Percentiles rank a stretch among this genome's conserved stretches.
Evolutionary conservation across 495 filamentous ascomycete species (phyloP).

Genomic region (Lophium mytilinum): DNA sequence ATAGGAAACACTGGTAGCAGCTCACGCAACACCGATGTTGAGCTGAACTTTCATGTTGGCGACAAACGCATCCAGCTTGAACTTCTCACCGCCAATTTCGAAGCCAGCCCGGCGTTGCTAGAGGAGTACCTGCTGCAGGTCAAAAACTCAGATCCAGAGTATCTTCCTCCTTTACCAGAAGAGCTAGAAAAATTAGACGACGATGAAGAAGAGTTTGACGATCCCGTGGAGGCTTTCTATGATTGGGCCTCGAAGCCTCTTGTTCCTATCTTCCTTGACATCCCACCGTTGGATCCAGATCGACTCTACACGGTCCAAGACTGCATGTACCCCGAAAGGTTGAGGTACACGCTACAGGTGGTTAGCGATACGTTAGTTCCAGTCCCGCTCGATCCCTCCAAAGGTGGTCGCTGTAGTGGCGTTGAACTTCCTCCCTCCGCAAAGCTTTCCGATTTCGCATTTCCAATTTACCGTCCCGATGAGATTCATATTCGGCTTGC

Average conservation of each 20-base stretch:
- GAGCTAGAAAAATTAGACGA: background rate
- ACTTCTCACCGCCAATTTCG: slow-evolving; percentile 12
- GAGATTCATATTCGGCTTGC: slow-evolving; percentile 10
- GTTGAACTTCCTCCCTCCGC: slow-evolving; percentile 8
- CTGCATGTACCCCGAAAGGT: slow-evolving; percentile 8
- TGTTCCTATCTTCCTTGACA: slow-evolving; percentile 9
- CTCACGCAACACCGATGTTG: slow-evolving; percentile 8
- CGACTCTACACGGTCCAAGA: slow-evolving; percentile 12
- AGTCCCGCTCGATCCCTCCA: slow-evolving; percentile 4
- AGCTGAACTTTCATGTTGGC: slow-evolving; percentile 11
- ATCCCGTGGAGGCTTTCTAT: slow-evolving; percentile 11
- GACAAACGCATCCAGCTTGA: slow-evolving; percentile 12
- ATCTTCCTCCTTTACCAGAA: slow-evolving; percentile 9
- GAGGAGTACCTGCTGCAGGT: slow-evolving; percentile 15
- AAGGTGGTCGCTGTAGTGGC: slow-evolving; percentile 4
- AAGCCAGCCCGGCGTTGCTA: slow-evolving; percentile 10
- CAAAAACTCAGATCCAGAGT: slow-evolving; percentile 12
- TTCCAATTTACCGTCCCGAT: slow-evolving; percentile 10
- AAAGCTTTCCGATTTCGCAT: slow-evolving; percentile 5
- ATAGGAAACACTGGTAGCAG: slow-evolving; percentile 7
- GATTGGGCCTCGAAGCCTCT: slow-evolving; percentile 10
- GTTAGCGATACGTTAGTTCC: slow-evolving; percentile 10
- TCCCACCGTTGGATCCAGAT: slow-evolving; percentile 12
- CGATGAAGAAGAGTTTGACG: slow-evolving; percentile 9
- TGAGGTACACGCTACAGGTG: slow-evolving; percentile 8